Base-by-base conservation (phyloP, 2,329 filamentous ascomycete species). In the Aspergillus texensis region DNA sequence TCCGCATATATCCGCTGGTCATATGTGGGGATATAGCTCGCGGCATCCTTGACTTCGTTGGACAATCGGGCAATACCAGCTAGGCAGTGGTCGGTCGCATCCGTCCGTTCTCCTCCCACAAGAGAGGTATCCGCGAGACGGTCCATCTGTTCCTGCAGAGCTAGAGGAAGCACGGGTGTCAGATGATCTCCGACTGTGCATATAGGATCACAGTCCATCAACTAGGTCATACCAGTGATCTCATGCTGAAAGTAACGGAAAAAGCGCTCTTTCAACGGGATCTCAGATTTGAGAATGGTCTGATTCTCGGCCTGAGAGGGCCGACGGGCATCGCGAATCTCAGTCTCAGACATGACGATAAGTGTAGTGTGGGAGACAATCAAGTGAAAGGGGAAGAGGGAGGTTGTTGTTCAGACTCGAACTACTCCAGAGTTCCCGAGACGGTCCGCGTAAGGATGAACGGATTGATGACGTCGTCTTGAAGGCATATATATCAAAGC, bases 1-100 rank as follows among this genome's bases (percentile, higher is more conserved):
- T 94, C 89, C 50, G 89, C 87, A 74, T 97, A 98, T 28, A 91
- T 90, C 70, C 92, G 88, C 76, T 95, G 92, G 72, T 98, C 95
- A 75, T 97, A 96, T 9, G 93, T 88, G 3, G 95, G 93, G 19
- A 97, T 87, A 69, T 90, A 93, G 61, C 89, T 89, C 1, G 91
- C 88, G 0, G 92, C 91, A 78, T 97, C 93, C 68, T 92, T 90
- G 45, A 97, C 91, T 71, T 95, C 90, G 67, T 90, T 91, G 1
- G 93, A 93, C 19, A 98, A 84, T 62, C 88, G 87, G 34, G 91
- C 89, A 71, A 98, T 95, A 65, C 88, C 87, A 19, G 91, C 88
- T 16, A 96, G 84, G 68, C 93, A 90, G 71, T 91, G 87, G 69
- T 97, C 93, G 54, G 91, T 88, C 58, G 92, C 92, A 75, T 94